Evolutionary conservation across 2,329 filamentous ascomycete species (phyloP).

Genomic region (Xylaria sp.): DNA sequence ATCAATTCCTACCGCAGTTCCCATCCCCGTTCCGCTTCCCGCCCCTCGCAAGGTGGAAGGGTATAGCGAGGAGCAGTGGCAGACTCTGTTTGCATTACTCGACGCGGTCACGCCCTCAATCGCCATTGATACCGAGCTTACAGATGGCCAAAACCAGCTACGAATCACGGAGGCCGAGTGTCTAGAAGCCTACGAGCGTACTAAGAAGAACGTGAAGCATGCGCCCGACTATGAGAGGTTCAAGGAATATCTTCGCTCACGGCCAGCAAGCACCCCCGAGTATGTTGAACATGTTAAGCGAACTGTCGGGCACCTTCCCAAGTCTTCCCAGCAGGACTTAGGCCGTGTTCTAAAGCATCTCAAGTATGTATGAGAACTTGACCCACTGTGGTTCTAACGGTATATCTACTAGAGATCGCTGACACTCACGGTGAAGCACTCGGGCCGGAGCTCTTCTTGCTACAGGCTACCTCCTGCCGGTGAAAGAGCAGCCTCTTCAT

Average conservation of each 20-base stretch:
- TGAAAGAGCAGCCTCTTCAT: conserved; percentile 69
- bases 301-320: conserved; percentile 53
- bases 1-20: conserved; percentile 33
- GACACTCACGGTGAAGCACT: conserved; percentile 58
- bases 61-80: conserved; percentile 61
- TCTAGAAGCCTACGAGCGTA: conserved; percentile 56
- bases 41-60: conserved; percentile 38
- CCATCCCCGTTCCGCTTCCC: conserved; percentile 42
- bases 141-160: conserved; percentile 57
- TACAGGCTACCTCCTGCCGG: conserved; percentile 73
- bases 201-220: conserved; percentile 52
- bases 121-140: conserved; percentile 54
- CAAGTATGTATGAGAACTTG: conserved; percentile 53
- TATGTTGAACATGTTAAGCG: conserved; percentile 64
- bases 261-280: conserved; percentile 61
- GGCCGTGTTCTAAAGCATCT: conserved; percentile 55
- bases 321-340: conserved; percentile 51
- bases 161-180: conserved; percentile 63
- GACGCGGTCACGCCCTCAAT: conserved; percentile 72
- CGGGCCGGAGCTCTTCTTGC: conserved; percentile 71
- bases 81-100: conserved; percentile 63
- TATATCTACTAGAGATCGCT: conserved; percentile 24
- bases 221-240: conserved; percentile 58
- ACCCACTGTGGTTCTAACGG: not conserved
- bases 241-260: conserved; percentile 64